Percentiles rank a stretch among this genome's conserved stretches.
Evolutionary conservation across 2,329 filamentous ascomycete species (phyloP).

Genomic region (Aspergillus hortae): DNA sequence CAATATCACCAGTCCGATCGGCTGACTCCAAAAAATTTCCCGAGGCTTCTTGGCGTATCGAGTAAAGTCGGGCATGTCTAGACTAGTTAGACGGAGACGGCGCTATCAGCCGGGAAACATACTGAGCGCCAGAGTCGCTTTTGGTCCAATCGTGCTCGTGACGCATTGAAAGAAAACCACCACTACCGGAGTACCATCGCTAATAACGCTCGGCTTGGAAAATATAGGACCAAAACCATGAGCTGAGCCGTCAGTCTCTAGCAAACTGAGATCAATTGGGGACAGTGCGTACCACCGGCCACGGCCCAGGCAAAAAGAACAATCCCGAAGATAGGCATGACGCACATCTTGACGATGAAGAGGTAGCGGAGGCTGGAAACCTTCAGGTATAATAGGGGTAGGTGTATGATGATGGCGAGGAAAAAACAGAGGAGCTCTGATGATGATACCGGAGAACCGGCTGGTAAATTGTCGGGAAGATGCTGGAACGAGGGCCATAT

Average conservation of each 20-base stretch:
- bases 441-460: conserved; percentile 4
- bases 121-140: conserved; percentile 10
- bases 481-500: conserved; percentile 13
- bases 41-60: conserved; percentile 7
- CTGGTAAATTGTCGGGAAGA: conserved; percentile 7
- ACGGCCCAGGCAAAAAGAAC: conserved; percentile 11
- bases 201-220: conserved; percentile 8
- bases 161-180: conserved; percentile 11
- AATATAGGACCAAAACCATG: conserved; percentile 12
- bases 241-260: background rate
- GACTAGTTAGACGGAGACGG: background rate
- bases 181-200: conserved; percentile 9
- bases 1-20: conserved; percentile 5
- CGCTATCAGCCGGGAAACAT: background rate
- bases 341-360: conserved; percentile 9
- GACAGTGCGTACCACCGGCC: background rate
- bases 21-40: conserved; percentile 7
- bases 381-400: conserved; percentile 7
- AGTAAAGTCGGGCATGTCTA: conserved; percentile 12
- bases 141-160: conserved; percentile 9
- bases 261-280: background rate
- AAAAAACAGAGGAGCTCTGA: conserved; percentile 11
- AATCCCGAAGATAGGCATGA: conserved; percentile 13
- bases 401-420: conserved; percentile 10
- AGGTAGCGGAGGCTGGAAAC: conserved; percentile 8